A percentile compares a stretch with the other conserved stretches of the same genome.
These are phyloP conservation scores for Triticum timopheevii DNA, from an alignment of 176 grass and related monocot species.

Conservation along the genomic window DNA sequence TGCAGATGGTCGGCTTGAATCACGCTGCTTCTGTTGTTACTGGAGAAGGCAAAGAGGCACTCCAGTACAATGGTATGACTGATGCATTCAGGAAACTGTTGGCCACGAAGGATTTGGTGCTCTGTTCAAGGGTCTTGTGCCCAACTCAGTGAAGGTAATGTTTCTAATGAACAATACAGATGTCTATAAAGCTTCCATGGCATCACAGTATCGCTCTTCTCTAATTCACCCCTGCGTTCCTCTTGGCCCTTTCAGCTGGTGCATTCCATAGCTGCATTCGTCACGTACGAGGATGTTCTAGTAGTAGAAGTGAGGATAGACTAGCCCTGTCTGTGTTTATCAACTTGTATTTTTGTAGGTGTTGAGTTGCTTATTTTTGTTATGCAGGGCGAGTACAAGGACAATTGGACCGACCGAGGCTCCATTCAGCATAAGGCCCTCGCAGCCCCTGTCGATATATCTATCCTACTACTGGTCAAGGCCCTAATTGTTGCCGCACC, in stretches of 20 bases:
- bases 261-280: conserved; percentile 93
- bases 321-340: conserved; percentile 30
- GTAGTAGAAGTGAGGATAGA: conserved; percentile 97
- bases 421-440: conserved; percentile 58
- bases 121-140: conserved; percentile 94
- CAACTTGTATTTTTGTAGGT: conserved; percentile 60
- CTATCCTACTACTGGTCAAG: conserved; percentile 57
- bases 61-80: conserved; percentile 88
- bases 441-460: conserved; percentile 50
- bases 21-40: conserved; percentile 76
- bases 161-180: background rate
- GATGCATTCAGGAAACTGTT: conserved; percentile 90
- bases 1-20: conserved; percentile 98
- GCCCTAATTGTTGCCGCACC: conserved; percentile 43
- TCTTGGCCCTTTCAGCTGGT: conserved; percentile 58
- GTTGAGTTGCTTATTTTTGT: conserved; percentile 48
- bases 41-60: conserved; percentile 53
- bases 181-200: background rate
- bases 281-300: conserved; percentile 92
- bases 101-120: conserved; percentile 79
- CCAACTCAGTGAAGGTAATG: conserved; percentile 93
- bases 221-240: background rate
- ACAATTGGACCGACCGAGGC: conserved; percentile 39
- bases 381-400: conserved; percentile 51
- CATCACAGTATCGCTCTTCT: background rate